phyloP scores from a whole-genome alignment of 495 filamentous ascomycete species.

The Opeltia flavorubescens region DNA sequence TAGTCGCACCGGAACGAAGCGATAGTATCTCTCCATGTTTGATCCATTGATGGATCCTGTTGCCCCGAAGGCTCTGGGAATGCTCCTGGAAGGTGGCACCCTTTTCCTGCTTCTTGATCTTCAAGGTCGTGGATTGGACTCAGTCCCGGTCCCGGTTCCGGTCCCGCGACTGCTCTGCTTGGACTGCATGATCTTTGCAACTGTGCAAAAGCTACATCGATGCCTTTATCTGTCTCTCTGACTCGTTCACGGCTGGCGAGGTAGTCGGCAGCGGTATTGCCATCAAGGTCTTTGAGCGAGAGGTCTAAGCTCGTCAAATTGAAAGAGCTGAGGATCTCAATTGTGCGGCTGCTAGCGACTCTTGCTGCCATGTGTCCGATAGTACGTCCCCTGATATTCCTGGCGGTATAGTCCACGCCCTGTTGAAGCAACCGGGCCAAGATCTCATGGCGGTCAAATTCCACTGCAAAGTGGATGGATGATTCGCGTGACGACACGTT shows the following conservation, averaged over 20 bases:
- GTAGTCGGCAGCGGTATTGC: conserved; percentile 6
- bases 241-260: not conserved
- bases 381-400: conserved; percentile 1
- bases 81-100: not conserved
- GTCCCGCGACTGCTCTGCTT: not conserved
- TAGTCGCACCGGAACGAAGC: conserved; percentile 1
- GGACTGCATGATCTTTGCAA: not conserved
- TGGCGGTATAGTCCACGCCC: conserved; percentile 4
- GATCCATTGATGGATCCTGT: not conserved
- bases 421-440: conserved; percentile 1
- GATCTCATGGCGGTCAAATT: conserved; percentile 3
- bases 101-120: not conserved
- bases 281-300: not conserved
- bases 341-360: not conserved
- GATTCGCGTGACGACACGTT: conserved; percentile 4
- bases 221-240: not conserved
- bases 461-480: conserved; percentile 7
- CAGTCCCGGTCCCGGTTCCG: not conserved
- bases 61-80: not conserved
- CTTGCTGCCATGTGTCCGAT: conserved; percentile 5
- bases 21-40: not conserved
- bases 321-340: not conserved
- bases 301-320: conserved; percentile 3
- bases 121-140: not conserved
- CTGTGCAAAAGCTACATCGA: conserved; percentile 6